These are phyloP conservation scores for Metschnikowia bowlesiae DNA, from an alignment of 805 yeast species.

Conservation along the genomic window DNA sequence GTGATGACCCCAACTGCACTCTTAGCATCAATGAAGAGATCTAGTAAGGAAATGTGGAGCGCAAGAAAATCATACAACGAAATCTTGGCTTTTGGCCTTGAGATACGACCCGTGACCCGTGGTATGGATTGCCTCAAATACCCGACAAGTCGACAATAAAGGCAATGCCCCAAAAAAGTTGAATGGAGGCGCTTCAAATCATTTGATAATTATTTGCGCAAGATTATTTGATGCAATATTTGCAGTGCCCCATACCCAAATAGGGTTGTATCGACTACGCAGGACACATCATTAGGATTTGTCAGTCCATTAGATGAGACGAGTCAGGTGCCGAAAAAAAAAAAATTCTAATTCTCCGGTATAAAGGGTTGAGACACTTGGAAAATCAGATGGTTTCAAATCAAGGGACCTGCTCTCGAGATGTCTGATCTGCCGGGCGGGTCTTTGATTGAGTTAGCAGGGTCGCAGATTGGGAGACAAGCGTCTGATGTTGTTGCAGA, in stretches of 20 bases:
- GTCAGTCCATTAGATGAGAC: constrained; percentile 54
- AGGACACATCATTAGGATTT: constrained; percentile 61
- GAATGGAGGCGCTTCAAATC: constrained; percentile 54
- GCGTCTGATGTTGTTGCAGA: constrained; percentile 38
- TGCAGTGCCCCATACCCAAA: constrained; percentile 50
- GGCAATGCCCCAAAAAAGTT: constrained; percentile 59
- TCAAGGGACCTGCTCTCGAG: constrained; percentile 55
- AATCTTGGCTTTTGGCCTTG: constrained; percentile 62
- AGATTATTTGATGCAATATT: constrained; percentile 43
- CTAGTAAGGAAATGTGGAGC: constrained; percentile 68
- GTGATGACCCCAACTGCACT: constrained; percentile 57
- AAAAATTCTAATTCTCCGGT: constrained; percentile 59
- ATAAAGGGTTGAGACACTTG: constrained; percentile 62
- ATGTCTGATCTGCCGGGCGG: constrained; percentile 58
- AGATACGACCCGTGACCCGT: constrained; percentile 49
- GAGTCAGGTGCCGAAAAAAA: constrained; percentile 54
- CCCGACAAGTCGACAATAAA: constrained; percentile 62
- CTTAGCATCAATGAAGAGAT: constrained; percentile 56
- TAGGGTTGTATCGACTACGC: constrained; percentile 51
- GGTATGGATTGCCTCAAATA: constrained; percentile 56
- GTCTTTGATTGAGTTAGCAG: constrained; percentile 45
- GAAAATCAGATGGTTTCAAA: constrained; percentile 66
- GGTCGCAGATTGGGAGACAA: constrained; percentile 56
- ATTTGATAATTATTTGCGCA: constrained; percentile 31
- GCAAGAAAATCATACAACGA: constrained; percentile 61